Base-by-base conservation (phyloP, 768 basidiomycete species). In the Hygrophorus pudorinus region DNA sequence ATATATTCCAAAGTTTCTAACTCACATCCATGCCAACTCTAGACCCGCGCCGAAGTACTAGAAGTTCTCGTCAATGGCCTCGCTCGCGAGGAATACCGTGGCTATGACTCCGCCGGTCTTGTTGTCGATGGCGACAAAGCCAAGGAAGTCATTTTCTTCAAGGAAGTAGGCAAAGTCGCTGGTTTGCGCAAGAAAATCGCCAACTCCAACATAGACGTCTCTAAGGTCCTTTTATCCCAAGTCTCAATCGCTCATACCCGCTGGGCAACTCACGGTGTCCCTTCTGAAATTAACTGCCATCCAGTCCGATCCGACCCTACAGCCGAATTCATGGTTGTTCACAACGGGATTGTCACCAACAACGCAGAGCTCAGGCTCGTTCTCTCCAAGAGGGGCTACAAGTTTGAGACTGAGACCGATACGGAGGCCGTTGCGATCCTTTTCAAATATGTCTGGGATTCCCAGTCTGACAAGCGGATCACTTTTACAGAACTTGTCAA, bases 261-360 rank as follows among this genome's bases (percentile, higher is more conserved):
- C 52, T 99, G 96, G 96, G 96, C 96, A 2, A 99, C 96, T 14
- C 96, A 99, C 59, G 96, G 96, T 30, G 77, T 81, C 14, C 93
- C 92, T 16, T 85, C 82, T 3, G 74, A 79, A 42, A 63, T 74
- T 55, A 99, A 99, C 67, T 98, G 94, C 67, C 96, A 99, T 63
- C 96, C 96, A 43, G 78, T 96, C 56, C 81, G 81, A 56, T 87
- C 85, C 12, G 91, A 94, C 56, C 67, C 76, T 18, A 71, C 63
- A 44, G 70, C 75, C 48, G 92, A 97, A 57, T 98, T 99, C 68
- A 78, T 81, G 47, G 67, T 98, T 54, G 93, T 99, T 20, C 96
- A 99, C 76, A 98, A 99, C 56, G 96, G 96, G 58, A 98, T 98
- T 59, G 93, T 98, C 58, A 99, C 94, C 64, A 97, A 96, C 71